Percentiles rank a stretch among this genome's conserved stretches.
Evolutionary conservation across 768 basidiomycete species (phyloP).

Genomic region (Pleurotus citrinopileatus): DNA sequence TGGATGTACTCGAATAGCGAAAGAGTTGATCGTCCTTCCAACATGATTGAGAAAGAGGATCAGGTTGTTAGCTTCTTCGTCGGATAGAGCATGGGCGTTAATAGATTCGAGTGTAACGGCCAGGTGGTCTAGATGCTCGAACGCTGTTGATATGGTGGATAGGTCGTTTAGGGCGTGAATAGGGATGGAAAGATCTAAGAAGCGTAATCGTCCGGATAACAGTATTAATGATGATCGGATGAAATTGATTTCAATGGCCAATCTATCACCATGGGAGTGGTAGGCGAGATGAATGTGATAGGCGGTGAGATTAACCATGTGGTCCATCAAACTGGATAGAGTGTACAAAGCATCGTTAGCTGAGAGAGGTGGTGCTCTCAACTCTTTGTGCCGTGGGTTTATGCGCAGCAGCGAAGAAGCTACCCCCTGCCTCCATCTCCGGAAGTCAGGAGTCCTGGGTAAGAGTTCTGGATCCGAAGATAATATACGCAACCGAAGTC

Average conservation of each 20-base stretch:
- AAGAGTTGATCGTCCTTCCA: neutral
- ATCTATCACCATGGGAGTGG: neutral
- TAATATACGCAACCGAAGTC: too few species aligned
- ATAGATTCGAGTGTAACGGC: neutral
- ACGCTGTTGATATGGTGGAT: neutral
- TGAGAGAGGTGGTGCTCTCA: too few species aligned
- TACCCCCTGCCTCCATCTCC: too few species aligned
- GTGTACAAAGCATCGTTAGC: neutral
- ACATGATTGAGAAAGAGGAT: neutral
- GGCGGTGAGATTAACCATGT: neutral
- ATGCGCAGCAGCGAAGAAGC: too few species aligned
- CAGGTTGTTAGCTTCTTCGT: neutral
- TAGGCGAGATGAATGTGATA: neutral
- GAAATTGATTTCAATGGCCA: neutral
- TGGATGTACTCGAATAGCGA: neutral
- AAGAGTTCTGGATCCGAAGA: too few species aligned
- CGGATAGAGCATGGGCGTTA: neutral
- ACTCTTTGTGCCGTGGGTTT: too few species aligned
- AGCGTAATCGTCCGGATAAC: neutral
- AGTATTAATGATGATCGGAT: neutral
- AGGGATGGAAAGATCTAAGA: neutral
- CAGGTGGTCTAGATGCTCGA: neutral
- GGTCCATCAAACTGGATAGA: neutral
- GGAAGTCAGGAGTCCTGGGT: too few species aligned
- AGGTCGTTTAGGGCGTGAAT: neutral